Percentiles rank a stretch among this genome's conserved stretches.
These are phyloP conservation scores for Ganoderma meredithae DNA, from an alignment of 1,284 basidiomycete species.

Conservation along the genomic window DNA sequence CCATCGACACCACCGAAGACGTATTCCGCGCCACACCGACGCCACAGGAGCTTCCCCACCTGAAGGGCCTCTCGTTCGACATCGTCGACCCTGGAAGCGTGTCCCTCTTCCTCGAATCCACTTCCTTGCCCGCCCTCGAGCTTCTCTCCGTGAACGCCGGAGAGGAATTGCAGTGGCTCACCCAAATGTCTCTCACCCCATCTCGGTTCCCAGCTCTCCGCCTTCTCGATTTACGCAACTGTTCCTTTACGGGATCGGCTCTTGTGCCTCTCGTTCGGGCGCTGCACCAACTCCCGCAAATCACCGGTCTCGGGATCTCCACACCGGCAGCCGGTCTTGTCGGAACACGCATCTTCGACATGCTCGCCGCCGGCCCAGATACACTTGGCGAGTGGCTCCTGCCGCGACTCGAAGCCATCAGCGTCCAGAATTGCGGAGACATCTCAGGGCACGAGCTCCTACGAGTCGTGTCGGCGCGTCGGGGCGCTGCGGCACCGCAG, in stretches of 20 bases:
- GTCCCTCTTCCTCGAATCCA: conserved; percentile 42
- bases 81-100: conserved; percentile 41
- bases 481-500: conserved; percentile 24
- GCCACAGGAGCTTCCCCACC: conserved; percentile 33
- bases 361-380: conserved; percentile 36
- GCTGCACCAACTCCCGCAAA: conserved; percentile 40
- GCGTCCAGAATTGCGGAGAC: conserved; percentile 42
- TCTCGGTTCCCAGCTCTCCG: conserved; percentile 38
- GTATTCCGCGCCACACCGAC: conserved; percentile 37
- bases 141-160: conserved; percentile 41
- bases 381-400: conserved; percentile 39
- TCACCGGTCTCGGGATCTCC: conserved; percentile 42
- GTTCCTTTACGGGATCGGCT: conserved; percentile 41
- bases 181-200: conserved; percentile 35
- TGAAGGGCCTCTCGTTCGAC: conserved; percentile 37
- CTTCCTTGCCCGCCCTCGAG: conserved; percentile 36
- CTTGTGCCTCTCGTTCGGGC: conserved; percentile 42
- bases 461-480: conserved; percentile 39
- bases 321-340: conserved; percentile 39
- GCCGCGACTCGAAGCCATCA: conserved; percentile 41
- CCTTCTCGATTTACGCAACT: conserved; percentile 43
- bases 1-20: conserved; percentile 39
- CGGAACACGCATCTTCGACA: conserved; percentile 42
- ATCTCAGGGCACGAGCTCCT: conserved; percentile 44
- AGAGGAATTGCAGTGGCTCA: conserved; percentile 45